Conservation (phyloP, 2,329 filamentous ascomycete genomes). For the Raffaelea ambrosiae region DNA sequence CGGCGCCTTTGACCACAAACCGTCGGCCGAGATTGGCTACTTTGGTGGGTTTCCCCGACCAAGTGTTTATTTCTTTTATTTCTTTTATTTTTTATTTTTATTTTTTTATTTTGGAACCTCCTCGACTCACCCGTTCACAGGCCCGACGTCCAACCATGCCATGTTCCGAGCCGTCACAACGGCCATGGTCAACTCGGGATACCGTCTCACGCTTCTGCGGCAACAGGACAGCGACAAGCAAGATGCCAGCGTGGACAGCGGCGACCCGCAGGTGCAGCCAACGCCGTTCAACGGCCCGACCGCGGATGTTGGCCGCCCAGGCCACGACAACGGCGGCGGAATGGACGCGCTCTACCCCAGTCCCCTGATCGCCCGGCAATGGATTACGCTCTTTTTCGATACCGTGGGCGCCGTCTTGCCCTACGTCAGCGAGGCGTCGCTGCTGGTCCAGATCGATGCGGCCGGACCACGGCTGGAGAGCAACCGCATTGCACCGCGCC, state of each 20-base stretch:
- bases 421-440: constrained; percentile 15
- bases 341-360: constrained; percentile 13
- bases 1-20: constrained; percentile 18
- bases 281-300: neutral
- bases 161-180: constrained; percentile 19
- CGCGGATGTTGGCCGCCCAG: neutral
- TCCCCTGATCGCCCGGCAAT: constrained; percentile 11
- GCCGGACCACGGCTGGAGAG: neutral
- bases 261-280: neutral
- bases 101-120: neutral
- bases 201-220: constrained; percentile 5
- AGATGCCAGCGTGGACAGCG: neutral
- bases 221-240: constrained; percentile 1
- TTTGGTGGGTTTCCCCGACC: constrained; percentile 12
- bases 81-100: neutral
- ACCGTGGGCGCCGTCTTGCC: constrained; percentile 20
- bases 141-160: constrained; percentile 21
- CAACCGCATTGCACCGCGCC: neutral
- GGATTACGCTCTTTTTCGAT: constrained; percentile 18
- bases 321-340: no score
- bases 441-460: constrained; percentile 14
- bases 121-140: constrained; percentile 8
- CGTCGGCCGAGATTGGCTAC: constrained; percentile 17
- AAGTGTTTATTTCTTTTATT: neutral
- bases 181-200: constrained; percentile 17